Evolutionary conservation across 768 basidiomycete species (phyloP).

Genomic region (Suillus americanus): DNA sequence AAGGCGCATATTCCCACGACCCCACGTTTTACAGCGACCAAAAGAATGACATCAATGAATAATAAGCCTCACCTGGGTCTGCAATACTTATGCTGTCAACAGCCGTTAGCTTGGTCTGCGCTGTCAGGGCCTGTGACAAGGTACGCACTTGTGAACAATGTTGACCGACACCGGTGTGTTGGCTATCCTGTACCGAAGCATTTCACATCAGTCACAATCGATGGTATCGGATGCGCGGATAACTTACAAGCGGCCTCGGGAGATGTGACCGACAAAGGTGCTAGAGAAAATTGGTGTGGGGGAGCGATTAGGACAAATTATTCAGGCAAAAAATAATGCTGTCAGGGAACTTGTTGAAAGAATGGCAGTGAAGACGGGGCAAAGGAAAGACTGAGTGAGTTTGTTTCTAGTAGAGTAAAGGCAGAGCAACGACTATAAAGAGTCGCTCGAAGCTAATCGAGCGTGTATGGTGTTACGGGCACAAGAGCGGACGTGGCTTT

Average conservation of each 20-base stretch:
- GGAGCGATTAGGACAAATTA: conserved; percentile 21
- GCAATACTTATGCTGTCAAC: neutral
- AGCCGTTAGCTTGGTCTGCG: neutral
- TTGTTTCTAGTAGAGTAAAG: conserved; percentile 22
- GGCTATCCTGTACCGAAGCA: conserved; percentile 6
- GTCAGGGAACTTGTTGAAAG: conserved; percentile 8
- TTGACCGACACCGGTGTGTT: neutral
- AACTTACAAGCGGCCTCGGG: conserved; percentile 18
- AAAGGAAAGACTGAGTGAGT: conserved; percentile 37
- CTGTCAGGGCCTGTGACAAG: neutral
- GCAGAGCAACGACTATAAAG: conserved; percentile 30
- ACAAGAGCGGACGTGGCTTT: conserved; percentile 26
- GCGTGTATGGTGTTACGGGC: conserved; percentile 32
- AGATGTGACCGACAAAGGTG: neutral
- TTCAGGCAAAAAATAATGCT: conserved; percentile 18
- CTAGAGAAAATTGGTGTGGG: conserved; percentile 11
- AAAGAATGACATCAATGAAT: conserved; percentile 26
- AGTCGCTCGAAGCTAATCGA: conserved; percentile 59
- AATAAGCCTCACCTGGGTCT: conserved; percentile 15
- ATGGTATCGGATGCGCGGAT: conserved; percentile 9
- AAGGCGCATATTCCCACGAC: conserved; percentile 34
- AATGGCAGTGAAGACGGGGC: conserved; percentile 27
- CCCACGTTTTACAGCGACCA: conserved; percentile 41
- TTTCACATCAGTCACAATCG: conserved; percentile 8
- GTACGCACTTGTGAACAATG: conserved; percentile 2